These are phyloP conservation scores for Trichaptum fuscoviolaceum DNA, from an alignment of 768 basidiomycete genomes.

Conservation along the genomic window DNA sequence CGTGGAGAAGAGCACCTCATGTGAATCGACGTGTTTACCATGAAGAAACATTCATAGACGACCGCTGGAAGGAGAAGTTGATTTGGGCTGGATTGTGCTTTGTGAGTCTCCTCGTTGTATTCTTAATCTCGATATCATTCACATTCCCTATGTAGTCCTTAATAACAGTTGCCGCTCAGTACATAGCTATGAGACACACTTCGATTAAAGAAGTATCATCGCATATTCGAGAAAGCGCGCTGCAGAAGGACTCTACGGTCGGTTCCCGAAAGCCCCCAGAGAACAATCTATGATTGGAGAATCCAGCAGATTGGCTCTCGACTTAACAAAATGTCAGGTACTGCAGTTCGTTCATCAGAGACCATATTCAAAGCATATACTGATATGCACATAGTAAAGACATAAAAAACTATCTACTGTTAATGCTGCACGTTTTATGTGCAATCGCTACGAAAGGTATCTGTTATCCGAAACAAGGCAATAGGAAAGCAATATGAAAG, in stretches of 20 bases:
- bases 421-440: not conserved
- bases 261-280: not conserved
- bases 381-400: conserved; percentile 1
- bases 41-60: not conserved
- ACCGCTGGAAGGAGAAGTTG: conserved; percentile 53
- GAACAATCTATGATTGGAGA: not conserved
- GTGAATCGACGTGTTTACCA: conserved; percentile 6
- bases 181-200: not conserved
- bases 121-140: not conserved
- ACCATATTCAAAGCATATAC: not conserved
- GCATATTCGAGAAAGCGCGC: not conserved
- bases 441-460: not conserved
- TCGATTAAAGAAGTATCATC: not conserved
- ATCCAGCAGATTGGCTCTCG: not conserved
- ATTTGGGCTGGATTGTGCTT: conserved; percentile 51
- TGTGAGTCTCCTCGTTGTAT: conserved; percentile 31
- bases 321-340: too few species aligned
- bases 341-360: too few species aligned
- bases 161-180: not conserved
- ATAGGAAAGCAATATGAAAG: not conserved
- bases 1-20: conserved; percentile 27
- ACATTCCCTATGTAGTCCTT: not conserved
- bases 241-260: not conserved
- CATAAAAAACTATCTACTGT: not conserved
- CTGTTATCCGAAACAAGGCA: not conserved